Evolutionary conservation across 139 green algal genomes (phyloP), one percentile per base, ranked within the genome.

Genomic region (Volvox reticuliferus): DNA sequence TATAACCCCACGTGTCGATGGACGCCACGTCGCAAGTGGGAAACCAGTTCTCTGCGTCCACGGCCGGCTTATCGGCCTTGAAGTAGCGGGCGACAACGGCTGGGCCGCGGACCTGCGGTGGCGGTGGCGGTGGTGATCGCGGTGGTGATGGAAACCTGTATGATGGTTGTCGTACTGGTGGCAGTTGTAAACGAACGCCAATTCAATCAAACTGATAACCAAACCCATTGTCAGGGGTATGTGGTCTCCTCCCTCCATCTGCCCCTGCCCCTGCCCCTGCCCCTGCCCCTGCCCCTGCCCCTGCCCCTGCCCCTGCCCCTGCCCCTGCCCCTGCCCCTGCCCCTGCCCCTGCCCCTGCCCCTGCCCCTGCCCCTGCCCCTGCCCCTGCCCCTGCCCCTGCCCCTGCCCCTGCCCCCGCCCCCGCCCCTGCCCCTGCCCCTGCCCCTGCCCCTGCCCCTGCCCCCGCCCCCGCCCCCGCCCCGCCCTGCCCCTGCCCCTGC

Each of bases 21-120:
- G 92, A 96, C 50, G 95, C 96, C 73, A 99, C 93, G 81, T 98
- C 97, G 0, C 97, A 75, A 0, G 97, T 98, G 77, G 93, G 68
- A 85, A 98, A 98, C 95, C 95, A 98, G 77, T 86, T 77, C 5
- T 95, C 92, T 1, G 32, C 61, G 69, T 95, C 93, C 0, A 80
- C 65, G 21, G 92, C 92, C 19, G 71, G 86, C 86, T 91, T 22
- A 18, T 30, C 30, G 22, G 75, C 87, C 71, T 93, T 93, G 93
- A 94, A 96, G 91, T 98, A 98, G 33, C 65, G 75, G 1, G 91
- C 33, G 65, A 98, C 55, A 0, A 95, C 89, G 35, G 86, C 79
- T 14, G 95, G 94, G 1, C 97, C 97, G 5, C 95, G 92, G 13
- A 97, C 93, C 91, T 96, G 26, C 16, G 65, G 44, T 9, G 44